phyloP scores from a whole-genome alignment of 345 rosid species.

The Linum tenue region DNA sequence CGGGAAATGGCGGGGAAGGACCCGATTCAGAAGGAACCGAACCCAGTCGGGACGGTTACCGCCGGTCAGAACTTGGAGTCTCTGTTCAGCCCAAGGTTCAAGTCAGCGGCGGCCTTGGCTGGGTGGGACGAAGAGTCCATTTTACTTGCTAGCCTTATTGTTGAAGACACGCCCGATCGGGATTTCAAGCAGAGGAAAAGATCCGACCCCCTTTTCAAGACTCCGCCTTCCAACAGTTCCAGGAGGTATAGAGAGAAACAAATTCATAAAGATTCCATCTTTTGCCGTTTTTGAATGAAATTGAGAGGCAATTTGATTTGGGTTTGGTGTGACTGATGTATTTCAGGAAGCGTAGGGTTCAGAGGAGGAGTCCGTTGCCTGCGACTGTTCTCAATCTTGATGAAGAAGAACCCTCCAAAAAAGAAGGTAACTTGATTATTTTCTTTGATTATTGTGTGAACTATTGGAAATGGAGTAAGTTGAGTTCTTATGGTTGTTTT shows the following conservation, averaged over 20 bases:
- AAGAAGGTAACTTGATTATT: conserved; percentile 8
- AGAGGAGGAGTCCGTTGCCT: conserved; percentile 38
- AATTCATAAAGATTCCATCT: not conserved
- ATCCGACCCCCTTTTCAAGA: conserved; percentile 38
- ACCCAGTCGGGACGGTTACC: not conserved
- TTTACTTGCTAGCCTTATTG: conserved; percentile 56
- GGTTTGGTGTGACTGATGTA: not conserved
- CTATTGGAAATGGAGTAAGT: conserved; percentile 2
- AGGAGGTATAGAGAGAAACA: conserved; percentile 40
- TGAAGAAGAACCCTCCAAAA: conserved; percentile 33
- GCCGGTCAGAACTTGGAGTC: not conserved
- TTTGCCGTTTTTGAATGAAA: not conserved
- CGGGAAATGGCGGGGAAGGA: not conserved
- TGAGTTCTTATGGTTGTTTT: conserved; percentile 1
- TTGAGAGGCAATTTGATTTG: not conserved
- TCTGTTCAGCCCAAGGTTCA: conserved; percentile 76
- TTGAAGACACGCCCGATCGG: conserved; percentile 84
- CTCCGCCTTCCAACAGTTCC: conserved; percentile 55
- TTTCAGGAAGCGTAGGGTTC: conserved; percentile 50
- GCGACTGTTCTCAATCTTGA: conserved; percentile 48
- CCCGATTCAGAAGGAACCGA: not conserved
- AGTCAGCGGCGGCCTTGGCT: conserved; percentile 79
- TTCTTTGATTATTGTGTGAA: no score
- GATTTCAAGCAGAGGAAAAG: conserved; percentile 49
- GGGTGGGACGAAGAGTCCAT: conserved; percentile 98